phyloP scores from a whole-genome alignment of 1,284 basidiomycete species.

The Wallemia ichthyophaga region DNA sequence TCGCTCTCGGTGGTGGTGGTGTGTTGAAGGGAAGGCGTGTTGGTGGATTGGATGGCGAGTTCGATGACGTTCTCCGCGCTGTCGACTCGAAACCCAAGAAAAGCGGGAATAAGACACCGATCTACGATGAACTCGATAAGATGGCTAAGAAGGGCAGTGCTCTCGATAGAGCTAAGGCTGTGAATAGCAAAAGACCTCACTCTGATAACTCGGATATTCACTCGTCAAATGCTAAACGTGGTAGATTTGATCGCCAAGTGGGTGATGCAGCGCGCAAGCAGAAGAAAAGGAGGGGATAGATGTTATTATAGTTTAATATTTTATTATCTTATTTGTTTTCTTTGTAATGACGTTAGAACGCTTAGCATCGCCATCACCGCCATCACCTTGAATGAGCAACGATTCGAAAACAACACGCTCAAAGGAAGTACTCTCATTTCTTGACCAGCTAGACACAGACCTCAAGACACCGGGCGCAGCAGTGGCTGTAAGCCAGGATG shows the following conservation, averaged over 20 bases:
- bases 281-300: background rate
- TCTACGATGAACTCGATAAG: background rate
- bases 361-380: background rate
- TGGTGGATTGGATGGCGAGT: slow-evolving; percentile 11
- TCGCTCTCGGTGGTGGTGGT: slow-evolving; percentile 40
- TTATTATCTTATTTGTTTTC: background rate
- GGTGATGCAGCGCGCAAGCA: background rate
- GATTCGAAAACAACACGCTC: background rate
- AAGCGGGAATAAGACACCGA: slow-evolving; percentile 6
- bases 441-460: background rate
- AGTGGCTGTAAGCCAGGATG: background rate
- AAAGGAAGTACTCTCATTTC: background rate
- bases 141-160: background rate
- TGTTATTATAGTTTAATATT: background rate
- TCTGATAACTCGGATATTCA: no score
- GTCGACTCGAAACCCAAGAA: slow-evolving; percentile 2
- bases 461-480: background rate
- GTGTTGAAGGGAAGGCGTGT: slow-evolving; percentile 18
- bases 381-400: background rate
- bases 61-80: slow-evolving; percentile 17
- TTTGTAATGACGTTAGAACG: background rate
- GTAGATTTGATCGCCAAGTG: background rate
- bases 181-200: background rate
- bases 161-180: background rate
- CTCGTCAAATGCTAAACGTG: background rate